Evolutionary conservation across 1,284 basidiomycete species (phyloP), one percentile per base, ranked within the genome.

Genomic region (Coniferiporia weirii): DNA sequence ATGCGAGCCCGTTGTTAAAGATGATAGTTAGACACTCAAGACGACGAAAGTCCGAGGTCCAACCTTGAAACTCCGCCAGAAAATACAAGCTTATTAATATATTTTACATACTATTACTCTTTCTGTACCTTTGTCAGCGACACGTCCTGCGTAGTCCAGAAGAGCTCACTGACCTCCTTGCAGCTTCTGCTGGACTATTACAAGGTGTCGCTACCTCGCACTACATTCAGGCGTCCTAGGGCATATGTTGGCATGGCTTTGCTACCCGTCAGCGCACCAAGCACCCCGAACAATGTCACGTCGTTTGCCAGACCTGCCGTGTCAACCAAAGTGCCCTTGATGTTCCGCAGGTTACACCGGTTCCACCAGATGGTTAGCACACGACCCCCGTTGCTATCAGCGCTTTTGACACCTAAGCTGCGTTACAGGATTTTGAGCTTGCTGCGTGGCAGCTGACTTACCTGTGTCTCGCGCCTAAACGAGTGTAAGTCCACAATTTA

Each of bases 371-470:
- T 95, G 92, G 92, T 89, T 64, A 51, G 81, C 69, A 35, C 44
- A 32, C 1, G 15, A 8, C 15, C 9, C 17, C 44, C 20, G 22
- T 40, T 40, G 56, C 13, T 10, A 32, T 49, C 27, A 15, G 45
- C 45, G 45, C 51, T 47, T 40, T 20, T 52, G 12, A 52, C 48
- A 40, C 43, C 52, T 22, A 57, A 54, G 32, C 54, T 49, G 54
- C 53, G 57, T 61, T 61, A 22, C 71, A 96, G 93, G 94, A 97
- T 72, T 96, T 97, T 73, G 94, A 97, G 72, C 76, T 95, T 57
- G 95, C 95, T 20, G 89, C 91, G 49, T 96, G 93, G 92, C 93
- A 96, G 70, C 73, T 97, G 61, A 93, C 91, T 13, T 96, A 95
- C 73, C 78, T 97, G 8, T 95, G 93, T 68, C 81, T 97, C 56